Conservation (phyloP, 352 stramenopile species). For the Phytophthora litchii region DNA sequence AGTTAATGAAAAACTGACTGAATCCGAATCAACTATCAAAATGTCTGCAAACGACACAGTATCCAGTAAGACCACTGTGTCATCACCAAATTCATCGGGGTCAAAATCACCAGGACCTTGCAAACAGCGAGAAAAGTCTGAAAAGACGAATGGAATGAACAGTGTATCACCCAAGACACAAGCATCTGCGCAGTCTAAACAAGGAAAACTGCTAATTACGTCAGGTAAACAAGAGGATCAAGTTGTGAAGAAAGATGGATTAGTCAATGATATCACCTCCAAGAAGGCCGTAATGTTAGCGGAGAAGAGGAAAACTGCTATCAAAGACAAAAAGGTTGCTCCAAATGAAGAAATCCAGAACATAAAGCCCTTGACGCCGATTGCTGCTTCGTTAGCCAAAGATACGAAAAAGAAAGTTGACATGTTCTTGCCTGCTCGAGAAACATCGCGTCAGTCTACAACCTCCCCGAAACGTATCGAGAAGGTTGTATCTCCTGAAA, state of each 20-base stretch:
- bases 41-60: background rate
- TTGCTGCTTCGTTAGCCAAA: slow-evolving; percentile 25
- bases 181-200: background rate
- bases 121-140: slow-evolving; percentile 21
- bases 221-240: slow-evolving; percentile 2
- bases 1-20: background rate
- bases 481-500: background rate
- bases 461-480: background rate
- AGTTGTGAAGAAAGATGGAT: background rate
- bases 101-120: slow-evolving; percentile 8
- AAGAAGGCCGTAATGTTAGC: slow-evolving; percentile 4
- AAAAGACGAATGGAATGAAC: slow-evolving; percentile 3
- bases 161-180: slow-evolving; percentile 11
- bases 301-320: slow-evolving; percentile 1
- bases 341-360: background rate
- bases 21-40: background rate
- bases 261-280: background rate
- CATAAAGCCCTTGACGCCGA: slow-evolving; percentile 16
- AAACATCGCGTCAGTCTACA: slow-evolving; percentile 1
- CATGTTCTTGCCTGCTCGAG: slow-evolving; percentile 28
- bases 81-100: slow-evolving; percentile 8
- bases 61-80: background rate
- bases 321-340: slow-evolving; percentile 9
- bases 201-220: slow-evolving; percentile 18
- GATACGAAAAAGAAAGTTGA: slow-evolving; percentile 23